A percentile compares a stretch with the other conserved stretches of the same genome.
Evolutionary conservation across 1,284 basidiomycete species (phyloP).

Genomic region (Ganoderma boninense): DNA sequence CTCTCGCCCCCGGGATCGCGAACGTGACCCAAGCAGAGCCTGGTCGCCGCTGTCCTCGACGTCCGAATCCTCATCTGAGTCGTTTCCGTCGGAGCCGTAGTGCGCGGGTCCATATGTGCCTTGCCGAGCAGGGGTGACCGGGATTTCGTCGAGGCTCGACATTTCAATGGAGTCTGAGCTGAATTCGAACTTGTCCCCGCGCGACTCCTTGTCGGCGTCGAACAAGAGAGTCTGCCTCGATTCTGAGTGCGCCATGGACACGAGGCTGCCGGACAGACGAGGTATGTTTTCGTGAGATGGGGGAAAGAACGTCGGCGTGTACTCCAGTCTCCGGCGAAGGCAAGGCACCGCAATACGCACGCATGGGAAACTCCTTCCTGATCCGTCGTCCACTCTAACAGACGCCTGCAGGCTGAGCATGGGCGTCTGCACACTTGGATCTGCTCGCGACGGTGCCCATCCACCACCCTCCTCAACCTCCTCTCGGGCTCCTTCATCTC

Average conservation of each 20-base stretch:
- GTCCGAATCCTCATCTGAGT: slow-evolving; percentile 39
- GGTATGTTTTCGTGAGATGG: slow-evolving; percentile 8
- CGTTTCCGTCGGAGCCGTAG: slow-evolving; percentile 38
- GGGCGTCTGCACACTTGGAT: slow-evolving; percentile 35
- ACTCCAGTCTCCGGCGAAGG: too few relatives aligned
- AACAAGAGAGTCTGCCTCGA: slow-evolving; percentile 28
- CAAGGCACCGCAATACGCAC: slow-evolving; percentile 4
- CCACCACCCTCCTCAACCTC: slow-evolving; percentile 24
- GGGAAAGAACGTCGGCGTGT: too few relatives aligned
- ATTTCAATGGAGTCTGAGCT: slow-evolving; percentile 49
- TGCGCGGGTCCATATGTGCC: slow-evolving; percentile 26
- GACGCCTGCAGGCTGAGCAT: slow-evolving; percentile 25
- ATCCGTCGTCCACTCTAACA: slow-evolving; percentile 20
- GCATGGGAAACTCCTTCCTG: slow-evolving; percentile 31
- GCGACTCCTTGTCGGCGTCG: slow-evolving; percentile 23
- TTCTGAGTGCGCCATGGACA: slow-evolving; percentile 18
- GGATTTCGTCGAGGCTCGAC: slow-evolving; percentile 40
- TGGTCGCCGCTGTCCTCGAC: slow-evolving; percentile 44
- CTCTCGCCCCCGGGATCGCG: slow-evolving; percentile 39
- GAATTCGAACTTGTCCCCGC: slow-evolving; percentile 23
- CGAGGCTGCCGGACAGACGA: slow-evolving; percentile 7
- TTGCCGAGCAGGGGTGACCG: slow-evolving; percentile 41
- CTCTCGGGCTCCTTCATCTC: slow-evolving; percentile 16
- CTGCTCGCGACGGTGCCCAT: slow-evolving; percentile 36
- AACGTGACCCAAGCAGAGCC: slow-evolving; percentile 44